phyloP scores from a whole-genome alignment of 495 filamentous ascomycete genomes.

The Paragyromitra xinjiangensis region DNA sequence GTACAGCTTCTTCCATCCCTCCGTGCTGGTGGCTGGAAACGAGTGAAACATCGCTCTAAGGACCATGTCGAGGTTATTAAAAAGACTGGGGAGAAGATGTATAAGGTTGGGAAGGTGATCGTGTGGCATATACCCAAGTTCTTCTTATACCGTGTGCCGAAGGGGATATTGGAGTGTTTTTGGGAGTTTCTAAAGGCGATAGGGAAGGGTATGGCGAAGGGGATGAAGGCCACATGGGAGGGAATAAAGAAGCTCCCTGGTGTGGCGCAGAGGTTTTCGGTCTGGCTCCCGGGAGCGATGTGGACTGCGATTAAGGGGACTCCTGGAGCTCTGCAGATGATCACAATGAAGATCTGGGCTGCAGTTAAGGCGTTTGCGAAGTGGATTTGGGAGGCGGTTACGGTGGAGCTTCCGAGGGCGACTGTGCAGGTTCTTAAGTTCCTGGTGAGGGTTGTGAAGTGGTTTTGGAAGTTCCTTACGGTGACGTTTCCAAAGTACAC shows the following conservation, averaged over 20 bases:
- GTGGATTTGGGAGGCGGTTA: slow-evolving; percentile 1
- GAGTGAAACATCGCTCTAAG: slow-evolving; percentile 46
- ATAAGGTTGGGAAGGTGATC: neutral
- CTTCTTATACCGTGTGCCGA: slow-evolving; percentile 22
- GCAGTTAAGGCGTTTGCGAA: slow-evolving; percentile 4
- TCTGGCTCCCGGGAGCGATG: slow-evolving; percentile 26
- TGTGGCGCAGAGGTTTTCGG: neutral
- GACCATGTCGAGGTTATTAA: slow-evolving; percentile 34
- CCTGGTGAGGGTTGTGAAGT: slow-evolving; percentile 4
- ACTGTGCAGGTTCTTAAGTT: neutral
- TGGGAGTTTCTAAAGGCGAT: neutral
- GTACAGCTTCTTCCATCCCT: slow-evolving; percentile 51
- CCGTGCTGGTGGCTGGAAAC: slow-evolving; percentile 52
- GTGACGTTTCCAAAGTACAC: neutral
- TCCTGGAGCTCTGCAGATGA: neutral
- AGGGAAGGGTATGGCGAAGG: neutral
- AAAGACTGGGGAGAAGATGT: neutral
- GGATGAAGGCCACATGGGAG: neutral
- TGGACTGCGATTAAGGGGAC: neutral
- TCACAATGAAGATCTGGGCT: neutral
- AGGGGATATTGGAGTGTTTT: neutral
- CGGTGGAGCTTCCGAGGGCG: slow-evolving; percentile 9
- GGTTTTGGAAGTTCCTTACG: slow-evolving; percentile 25
- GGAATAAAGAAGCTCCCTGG: slow-evolving; percentile 14
- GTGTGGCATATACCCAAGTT: slow-evolving; percentile 37